Base-by-base conservation (phyloP, 2,329 filamentous ascomycete genomes). In the Colletotrichum viniferum region DNA sequence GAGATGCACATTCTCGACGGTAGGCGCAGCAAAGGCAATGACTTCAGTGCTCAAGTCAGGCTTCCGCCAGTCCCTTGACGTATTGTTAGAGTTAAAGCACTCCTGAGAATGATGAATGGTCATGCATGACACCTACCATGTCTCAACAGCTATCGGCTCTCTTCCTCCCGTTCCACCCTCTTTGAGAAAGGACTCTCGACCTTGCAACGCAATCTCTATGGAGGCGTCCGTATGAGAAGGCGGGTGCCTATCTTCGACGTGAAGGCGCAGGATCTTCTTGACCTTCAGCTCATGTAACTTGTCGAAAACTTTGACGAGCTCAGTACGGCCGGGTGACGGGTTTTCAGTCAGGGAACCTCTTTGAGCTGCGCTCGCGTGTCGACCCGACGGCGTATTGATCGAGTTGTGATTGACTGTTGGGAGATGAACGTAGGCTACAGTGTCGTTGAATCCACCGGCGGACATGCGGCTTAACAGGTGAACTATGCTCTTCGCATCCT, bases 311-410 rank as follows among this genome's bases (percentile, higher is more conserved):
- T 52, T 52, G 43, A 52, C 12, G 10, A 52, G 43, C 43, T 52
- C 43, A 52, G 5, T 7, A 24, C 43, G 43, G 0, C 43, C 43
- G n/a, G n/a, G 43, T 3, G 43, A 21, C n/a, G 43, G 43, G 1
- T 52, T 52, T 13, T 52, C 43, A 52, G 43, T 4, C 12, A 13
- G 4, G 43, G 43, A 21, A 21, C 10, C 6, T 52, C 43, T 52
- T 21, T 52, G n/a, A 21, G n/a, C 43, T 52, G n/a, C n/a, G 43
- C 6, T 52, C 5, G 43, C n/a, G n/a, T 52, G 4, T 24, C n/a
- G 12, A 1, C 43, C n/a, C 1, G n/a, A 21, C 0, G 43, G 0
- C 3, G n/a, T 21, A 21, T 52, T 21, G 0, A 7, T 13, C 6
- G n/a, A 52, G n/a, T 1, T 24, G 10, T 52, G 43, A 13, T 0